Evolutionary conservation across 2,329 filamentous ascomycete genomes (phyloP).

Genomic region (Bisporella sp.): DNA sequence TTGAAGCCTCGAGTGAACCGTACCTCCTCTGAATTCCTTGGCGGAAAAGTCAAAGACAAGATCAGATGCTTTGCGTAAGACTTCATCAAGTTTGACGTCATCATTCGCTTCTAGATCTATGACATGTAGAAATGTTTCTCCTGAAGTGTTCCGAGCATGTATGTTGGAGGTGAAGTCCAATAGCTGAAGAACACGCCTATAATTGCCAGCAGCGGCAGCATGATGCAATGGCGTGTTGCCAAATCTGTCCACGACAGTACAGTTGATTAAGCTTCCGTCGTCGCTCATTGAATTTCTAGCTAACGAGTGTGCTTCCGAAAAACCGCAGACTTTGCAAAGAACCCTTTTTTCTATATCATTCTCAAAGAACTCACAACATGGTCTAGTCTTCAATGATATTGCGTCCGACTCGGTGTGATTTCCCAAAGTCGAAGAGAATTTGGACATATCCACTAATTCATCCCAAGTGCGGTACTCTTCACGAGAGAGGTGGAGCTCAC

Average conservation of each 20-base stretch:
- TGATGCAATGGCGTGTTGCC: neutral
- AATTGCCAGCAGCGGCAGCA: neutral
- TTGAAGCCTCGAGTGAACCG: neutral
- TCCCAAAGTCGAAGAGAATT: neutral
- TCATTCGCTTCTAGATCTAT: neutral
- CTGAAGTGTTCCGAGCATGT: neutral
- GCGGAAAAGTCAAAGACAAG: neutral
- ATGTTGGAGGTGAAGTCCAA: neutral
- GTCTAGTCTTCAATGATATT: neutral
- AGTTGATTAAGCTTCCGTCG: neutral
- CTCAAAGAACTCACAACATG: neutral
- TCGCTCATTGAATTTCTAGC: neutral
- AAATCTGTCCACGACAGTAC: neutral
- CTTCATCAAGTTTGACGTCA: neutral
- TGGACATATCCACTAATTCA: neutral
- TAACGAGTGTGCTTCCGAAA: neutral
- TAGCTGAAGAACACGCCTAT: neutral
- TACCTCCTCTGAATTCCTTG: neutral
- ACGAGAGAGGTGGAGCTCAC: neutral
- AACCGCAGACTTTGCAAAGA: neutral
- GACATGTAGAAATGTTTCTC: neutral
- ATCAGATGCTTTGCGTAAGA: neutral
- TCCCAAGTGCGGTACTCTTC: neutral
- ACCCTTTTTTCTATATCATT: neutral
- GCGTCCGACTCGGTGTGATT: neutral